Percentiles rank a stretch among this genome's conserved stretches.
These are phyloP conservation scores for Coniella lustricola DNA, from an alignment of 2,329 filamentous ascomycete species.

Conservation along the genomic window DNA sequence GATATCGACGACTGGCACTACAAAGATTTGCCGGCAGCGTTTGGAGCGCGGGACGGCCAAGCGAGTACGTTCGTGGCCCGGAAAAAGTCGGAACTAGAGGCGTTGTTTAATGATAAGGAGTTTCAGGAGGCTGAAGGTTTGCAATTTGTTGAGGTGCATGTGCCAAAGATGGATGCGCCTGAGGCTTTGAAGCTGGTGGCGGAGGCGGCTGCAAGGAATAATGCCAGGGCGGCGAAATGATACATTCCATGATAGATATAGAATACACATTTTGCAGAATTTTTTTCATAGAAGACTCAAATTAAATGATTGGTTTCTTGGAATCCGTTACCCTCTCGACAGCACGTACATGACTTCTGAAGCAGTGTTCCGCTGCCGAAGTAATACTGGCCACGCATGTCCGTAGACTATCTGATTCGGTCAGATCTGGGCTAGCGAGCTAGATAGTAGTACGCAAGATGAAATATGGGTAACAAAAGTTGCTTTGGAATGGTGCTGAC, in stretches of 20 bases:
- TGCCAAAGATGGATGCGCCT: slow-evolving; percentile 74
- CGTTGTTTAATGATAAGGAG: slow-evolving; percentile 54
- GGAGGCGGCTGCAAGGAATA: slow-evolving; percentile 61
- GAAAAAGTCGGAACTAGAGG: slow-evolving; percentile 61
- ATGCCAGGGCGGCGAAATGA: slow-evolving; percentile 38
- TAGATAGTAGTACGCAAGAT: no score
- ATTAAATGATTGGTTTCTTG: no score
- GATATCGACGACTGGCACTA: slow-evolving; percentile 72
- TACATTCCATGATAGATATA: background rate
- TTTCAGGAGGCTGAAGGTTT: slow-evolving; percentile 52
- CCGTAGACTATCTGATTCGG: no score
- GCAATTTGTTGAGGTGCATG: slow-evolving; percentile 75
- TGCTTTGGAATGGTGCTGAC: background rate
- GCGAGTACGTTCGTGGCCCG: slow-evolving; percentile 60
- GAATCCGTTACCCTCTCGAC: no score
- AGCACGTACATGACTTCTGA: no score
- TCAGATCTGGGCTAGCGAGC: no score
- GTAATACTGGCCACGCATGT: no score
- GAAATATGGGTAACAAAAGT: no score
- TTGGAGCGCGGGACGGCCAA: slow-evolving; percentile 53
- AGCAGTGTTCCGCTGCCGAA: no score
- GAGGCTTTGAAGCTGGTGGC: slow-evolving; percentile 62
- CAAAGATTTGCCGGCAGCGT: slow-evolving; percentile 58
- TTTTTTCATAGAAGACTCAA: no score
- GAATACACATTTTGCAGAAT: no score